Base-by-base conservation (phyloP, 139 green algal genomes). In the Ettlia oleoabundans region DNA sequence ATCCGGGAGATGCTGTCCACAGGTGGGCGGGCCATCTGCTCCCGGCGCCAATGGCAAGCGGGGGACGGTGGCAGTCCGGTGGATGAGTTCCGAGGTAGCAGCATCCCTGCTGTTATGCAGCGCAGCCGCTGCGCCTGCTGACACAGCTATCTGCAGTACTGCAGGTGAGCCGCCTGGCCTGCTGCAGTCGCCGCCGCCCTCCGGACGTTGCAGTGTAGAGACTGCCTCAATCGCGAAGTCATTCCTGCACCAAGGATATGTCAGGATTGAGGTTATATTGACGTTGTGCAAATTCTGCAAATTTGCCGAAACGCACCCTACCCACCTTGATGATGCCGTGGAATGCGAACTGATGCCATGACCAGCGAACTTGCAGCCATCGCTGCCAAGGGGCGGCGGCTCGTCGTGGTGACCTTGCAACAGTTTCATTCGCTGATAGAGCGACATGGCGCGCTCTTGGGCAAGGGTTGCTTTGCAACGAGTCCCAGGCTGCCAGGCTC, bases 171-270 rank as follows among this genome's bases (percentile, higher is more conserved):
- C 10, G 47, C 47, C 13, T 15, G 37, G 41, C 26, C 42, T 24
- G 68, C 37, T 8, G 41, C 40, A 8, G 9, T 19, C 18, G 30
- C 64, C 24, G 30, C 35, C 2, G 38, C 40, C 40, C 68, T 76
- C 24, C 35, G 10, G 66, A 24, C 66, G 35, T 18, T 41, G 33
- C 13, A 41, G 40, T 41, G 68, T 41, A 2, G 43, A 18, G 38
- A 65, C 10, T 5, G 72, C 72, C 72, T 79, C 66, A 51, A 79
- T 79, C 2, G 35, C 51, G 47, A 79, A 79, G 19, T 66, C 51
- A 18, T 66, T 22, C 72, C 72, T 79, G 72, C 72, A 52, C 6
- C n/a, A n/a, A n/a, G n/a, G n/a, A n/a, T n/a, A n/a, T n/a, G n/a
- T n/a, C n/a, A n/a, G n/a, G n/a, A n/a, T n/a, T n/a, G n/a, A n/a